Base-by-base conservation (phyloP, 345 rosid genomes). In the Gossypioides kirkii region DNA sequence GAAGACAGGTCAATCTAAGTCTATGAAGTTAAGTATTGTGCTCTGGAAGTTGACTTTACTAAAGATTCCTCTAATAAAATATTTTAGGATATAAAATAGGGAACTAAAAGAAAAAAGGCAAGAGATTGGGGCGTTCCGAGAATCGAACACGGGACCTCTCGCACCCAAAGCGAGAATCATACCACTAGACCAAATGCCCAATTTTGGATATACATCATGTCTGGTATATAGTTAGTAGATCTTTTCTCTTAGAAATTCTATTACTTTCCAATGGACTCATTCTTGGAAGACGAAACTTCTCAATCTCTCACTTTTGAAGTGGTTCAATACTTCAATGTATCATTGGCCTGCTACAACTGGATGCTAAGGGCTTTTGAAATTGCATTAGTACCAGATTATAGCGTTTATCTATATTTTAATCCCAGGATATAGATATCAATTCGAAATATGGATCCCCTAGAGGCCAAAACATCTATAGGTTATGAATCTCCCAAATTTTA, bases 61-160 rank as follows among this genome's bases (percentile, higher is more conserved):
- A 53, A 20, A 17, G 56, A 53, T 53, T n/a, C 56, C 56, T 53
- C 10, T 8, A 18, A 53, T 53, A 17, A 53, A 53, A n/a, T 18
- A 8, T 53, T 53, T 53, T 53, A 2, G 20, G 56, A 53, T 53
- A 8, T 52, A 52, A 5, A 16, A 52, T 2, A 52, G 22, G 55
- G 56, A 53, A 53, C 55, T 12, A 9, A 45, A 45, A 45, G 2
- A 4, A 45, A 45, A 45, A 45, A 11, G 13, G 49, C 46, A 16
- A 32, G 7, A 32, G 5, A 32, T 9, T 22, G 53, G 70, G 70
- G 38, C 70, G 46, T 90, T 92, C 91, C 87, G 85, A 88, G 90
- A 87, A 89, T 92, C 82, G 88, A 87, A 87, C 91, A 87, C 88
- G 86, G 88, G 97, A 87, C 90, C 90, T 89, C 89, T 88, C 84